Evolutionary conservation across 2,329 filamentous ascomycete genomes (phyloP).

Genomic region (Lomentospora prolificans): DNA sequence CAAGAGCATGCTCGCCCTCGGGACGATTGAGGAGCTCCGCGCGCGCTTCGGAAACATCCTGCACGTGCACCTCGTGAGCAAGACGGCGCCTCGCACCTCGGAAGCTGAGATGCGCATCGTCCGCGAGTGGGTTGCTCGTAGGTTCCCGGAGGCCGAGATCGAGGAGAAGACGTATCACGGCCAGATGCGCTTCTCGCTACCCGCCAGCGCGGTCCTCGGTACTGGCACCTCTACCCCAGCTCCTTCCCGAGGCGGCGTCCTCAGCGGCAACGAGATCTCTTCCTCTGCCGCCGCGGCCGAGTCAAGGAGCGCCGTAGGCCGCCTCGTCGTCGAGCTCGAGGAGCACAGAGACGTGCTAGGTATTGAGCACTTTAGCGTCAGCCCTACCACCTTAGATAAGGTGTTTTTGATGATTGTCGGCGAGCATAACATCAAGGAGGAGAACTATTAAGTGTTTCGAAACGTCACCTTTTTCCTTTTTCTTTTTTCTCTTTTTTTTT

Average conservation of each 20-base stretch:
- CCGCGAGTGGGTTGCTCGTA: slow-evolving; percentile 51
- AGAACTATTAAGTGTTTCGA: slow-evolving; percentile 38
- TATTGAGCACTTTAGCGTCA: slow-evolving; percentile 79
- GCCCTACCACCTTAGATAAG: slow-evolving; percentile 79
- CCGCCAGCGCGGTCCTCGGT: slow-evolving; percentile 31
- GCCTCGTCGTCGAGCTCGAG: slow-evolving; percentile 64
- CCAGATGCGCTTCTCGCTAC: slow-evolving; percentile 75
- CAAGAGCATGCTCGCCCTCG: slow-evolving; percentile 73
- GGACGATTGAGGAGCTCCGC: slow-evolving; percentile 63
- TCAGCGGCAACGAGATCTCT: slow-evolving; percentile 12
- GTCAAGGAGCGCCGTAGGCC: slow-evolving; percentile 48
- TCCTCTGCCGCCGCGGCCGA: slow-evolving; percentile 14
- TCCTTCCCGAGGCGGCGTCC: slow-evolving; percentile 7
- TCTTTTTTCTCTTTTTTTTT: neutral
- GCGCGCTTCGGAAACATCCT: slow-evolving; percentile 67
- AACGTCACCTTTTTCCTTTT: neutral
- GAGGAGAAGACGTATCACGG: slow-evolving; percentile 74
- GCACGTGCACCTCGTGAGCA: slow-evolving; percentile 72
- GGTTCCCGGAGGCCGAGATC: slow-evolving; percentile 55
- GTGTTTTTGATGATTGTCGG: slow-evolving; percentile 82
- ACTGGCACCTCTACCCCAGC: neutral
- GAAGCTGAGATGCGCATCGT: slow-evolving; percentile 58
- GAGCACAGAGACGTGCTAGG: slow-evolving; percentile 57
- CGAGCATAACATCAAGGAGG: slow-evolving; percentile 68
- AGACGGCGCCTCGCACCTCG: slow-evolving; percentile 62